Conservation (phyloP, 1,284 basidiomycete genomes). For the Mycena sp. region DNA sequence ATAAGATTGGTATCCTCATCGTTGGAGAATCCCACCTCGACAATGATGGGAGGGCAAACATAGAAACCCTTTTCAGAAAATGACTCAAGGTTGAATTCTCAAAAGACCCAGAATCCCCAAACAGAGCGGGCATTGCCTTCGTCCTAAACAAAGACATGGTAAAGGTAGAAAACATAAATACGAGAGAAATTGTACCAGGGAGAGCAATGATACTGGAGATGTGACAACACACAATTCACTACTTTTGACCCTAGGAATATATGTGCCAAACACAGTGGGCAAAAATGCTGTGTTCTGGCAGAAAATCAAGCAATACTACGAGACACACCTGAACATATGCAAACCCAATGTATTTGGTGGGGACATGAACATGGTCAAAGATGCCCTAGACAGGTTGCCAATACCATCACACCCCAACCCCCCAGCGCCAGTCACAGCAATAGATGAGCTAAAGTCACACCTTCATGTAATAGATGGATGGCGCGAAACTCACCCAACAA, state of each 20-base stretch:
- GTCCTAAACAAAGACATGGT: constrained; percentile 45
- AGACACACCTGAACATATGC: neutral
- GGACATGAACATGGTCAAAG: constrained; percentile 58
- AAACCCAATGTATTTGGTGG: constrained; percentile 47
- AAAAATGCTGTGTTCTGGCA: constrained; percentile 2
- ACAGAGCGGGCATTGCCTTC: constrained; percentile 21
- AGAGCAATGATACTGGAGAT: constrained; percentile 37
- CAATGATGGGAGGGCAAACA: neutral
- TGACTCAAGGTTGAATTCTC: constrained; percentile 17
- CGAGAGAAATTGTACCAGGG: constrained; percentile 40
- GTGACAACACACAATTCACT: neutral
- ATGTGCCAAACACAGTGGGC: constrained; percentile 44
- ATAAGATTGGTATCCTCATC: constrained; percentile 35
- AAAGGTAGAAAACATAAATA: constrained; percentile 11
- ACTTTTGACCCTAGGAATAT: constrained; percentile 44
- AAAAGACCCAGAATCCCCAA: neutral
- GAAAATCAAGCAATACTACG: constrained; percentile 23
- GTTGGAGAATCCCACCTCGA: constrained; percentile 42
- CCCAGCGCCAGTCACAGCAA: constrained; percentile 7
- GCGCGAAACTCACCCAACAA: neutral
- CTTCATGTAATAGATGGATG: constrained; percentile 39
- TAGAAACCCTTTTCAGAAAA: constrained; percentile 24
- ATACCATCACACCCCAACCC: constrained; percentile 28
- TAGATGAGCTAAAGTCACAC: constrained; percentile 32
- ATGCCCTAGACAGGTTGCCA: constrained; percentile 45